Evolutionary conservation across 2,329 filamentous ascomycete genomes (phyloP).

Genomic region (Sarocladium strictum): DNA sequence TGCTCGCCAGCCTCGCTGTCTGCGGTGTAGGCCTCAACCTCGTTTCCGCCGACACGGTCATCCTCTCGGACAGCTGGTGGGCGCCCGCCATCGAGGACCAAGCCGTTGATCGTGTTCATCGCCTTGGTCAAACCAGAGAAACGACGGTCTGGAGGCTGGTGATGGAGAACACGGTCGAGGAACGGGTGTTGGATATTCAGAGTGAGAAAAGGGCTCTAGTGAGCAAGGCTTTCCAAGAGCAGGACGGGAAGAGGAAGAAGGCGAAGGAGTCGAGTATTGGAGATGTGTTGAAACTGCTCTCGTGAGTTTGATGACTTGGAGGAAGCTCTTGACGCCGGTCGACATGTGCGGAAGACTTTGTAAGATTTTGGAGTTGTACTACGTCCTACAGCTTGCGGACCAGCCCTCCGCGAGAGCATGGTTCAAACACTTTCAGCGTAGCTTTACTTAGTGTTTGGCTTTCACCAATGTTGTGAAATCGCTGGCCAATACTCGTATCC

Average conservation of each 20-base stretch:
- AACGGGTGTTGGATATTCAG: conserved; percentile 73
- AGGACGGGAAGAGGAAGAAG: conserved; percentile 41
- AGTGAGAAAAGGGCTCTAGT: conserved; percentile 73
- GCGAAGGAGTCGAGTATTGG: conserved; percentile 52
- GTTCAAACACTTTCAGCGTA: no score
- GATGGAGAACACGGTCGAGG: conserved; percentile 75
- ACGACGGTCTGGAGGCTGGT: conserved; percentile 78
- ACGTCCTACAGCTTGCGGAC: no score
- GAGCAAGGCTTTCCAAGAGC: conserved; percentile 70
- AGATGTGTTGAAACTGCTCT: conserved; percentile 45
- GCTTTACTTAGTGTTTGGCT: no score
- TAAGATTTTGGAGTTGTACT: neutral
- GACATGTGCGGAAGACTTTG: neutral
- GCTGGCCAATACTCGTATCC: no score
- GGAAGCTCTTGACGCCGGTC: neutral
- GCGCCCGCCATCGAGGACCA: conserved; percentile 90
- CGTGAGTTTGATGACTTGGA: conserved; percentile 15
- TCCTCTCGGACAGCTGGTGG: conserved; percentile 83
- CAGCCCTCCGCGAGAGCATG: no score
- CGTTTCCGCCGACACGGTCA: conserved; percentile 78
- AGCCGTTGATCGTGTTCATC: conserved; percentile 81
- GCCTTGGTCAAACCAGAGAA: conserved; percentile 73
- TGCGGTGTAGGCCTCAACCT: conserved; percentile 84
- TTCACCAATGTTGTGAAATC: no score
- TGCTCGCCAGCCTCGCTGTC: conserved; percentile 77